A percentile compares a stretch with the other conserved stretches of the same genome.
These are phyloP conservation scores for Epichloe baconii DNA, from an alignment of 2,329 filamentous ascomycete species.

Conservation along the genomic window DNA sequence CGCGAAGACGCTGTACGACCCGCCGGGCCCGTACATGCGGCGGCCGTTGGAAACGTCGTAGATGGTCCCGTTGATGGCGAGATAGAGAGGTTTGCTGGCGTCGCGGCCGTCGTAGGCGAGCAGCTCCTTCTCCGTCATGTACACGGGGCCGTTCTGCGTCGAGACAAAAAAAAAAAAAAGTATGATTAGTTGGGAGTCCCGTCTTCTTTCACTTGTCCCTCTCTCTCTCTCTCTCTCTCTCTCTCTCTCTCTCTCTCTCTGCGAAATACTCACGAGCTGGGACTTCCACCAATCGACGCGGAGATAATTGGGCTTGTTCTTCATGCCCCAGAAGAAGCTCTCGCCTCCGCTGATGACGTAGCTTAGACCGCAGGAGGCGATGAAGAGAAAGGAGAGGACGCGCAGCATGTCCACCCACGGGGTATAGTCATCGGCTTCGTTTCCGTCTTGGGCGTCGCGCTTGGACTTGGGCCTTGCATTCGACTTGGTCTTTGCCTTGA, in stretches of 20 bases:
- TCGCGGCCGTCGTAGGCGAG: conserved; percentile 65
- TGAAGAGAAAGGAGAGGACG: conserved; percentile 50
- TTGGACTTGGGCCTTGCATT: conserved; percentile 10
- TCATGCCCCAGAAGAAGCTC: conserved; percentile 53
- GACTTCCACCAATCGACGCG: conserved; percentile 42
- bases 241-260: neutral
- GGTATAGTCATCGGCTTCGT: conserved; percentile 49
- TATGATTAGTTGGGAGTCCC: neutral
- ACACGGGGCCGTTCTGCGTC: conserved; percentile 41
- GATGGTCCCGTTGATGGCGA: conserved; percentile 79
- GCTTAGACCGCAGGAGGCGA: conserved; percentile 57
- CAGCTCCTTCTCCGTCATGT: conserved; percentile 66
- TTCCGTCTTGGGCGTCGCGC: conserved; percentile 36
- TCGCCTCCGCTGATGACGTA: conserved; percentile 64
- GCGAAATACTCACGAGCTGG: conserved; percentile 39
- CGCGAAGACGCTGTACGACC: conserved; percentile 75
- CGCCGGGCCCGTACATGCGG: conserved; percentile 67
- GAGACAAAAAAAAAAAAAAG: neutral
- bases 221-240: neutral
- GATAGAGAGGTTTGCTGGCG: conserved; percentile 64
- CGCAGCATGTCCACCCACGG: conserved; percentile 54
- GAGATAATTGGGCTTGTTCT: conserved; percentile 50
- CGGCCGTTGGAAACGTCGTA: conserved; percentile 66
- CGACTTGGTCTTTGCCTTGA: conserved; percentile 9
- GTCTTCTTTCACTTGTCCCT: neutral